Base-by-base conservation (phyloP, 768 basidiomycete genomes). In the Leccinum variicolor region DNA sequence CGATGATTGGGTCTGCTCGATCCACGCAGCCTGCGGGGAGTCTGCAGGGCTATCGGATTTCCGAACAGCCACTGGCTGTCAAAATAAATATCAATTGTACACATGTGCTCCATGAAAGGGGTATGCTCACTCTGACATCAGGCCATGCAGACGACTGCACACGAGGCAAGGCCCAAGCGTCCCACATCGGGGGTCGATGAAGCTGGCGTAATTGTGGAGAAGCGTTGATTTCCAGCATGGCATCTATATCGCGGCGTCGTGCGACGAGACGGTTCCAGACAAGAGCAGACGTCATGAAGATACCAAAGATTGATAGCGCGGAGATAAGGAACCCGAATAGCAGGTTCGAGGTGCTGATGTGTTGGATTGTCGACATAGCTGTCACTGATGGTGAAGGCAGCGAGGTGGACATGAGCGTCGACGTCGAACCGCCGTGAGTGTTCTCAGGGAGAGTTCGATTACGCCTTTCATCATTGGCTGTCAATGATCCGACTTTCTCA, bases 211-310 rank as follows among this genome's bases (percentile, higher is more conserved):
- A 29, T 3, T 39, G 46, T 39, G 9, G 21, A 4, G 57, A 45
- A 4, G 48, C 13, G 23, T 21, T 61, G 15, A 26, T 31, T 14
- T 28, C 49, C 53, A 65, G 56, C 59, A 50, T 61, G 14, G 60
- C 61, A 1, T 74, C 71, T 34, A 74, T 73, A 2, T 53, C 55
- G 1, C 52, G 71, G 26, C 71, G 71, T 19, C 71, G 65, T 2
- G 54, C 36, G 21, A 73, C 62, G n/a, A 72, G 73, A 45, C 73
- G 71, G 43, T 68, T 72, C 71, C 71, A 72, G 51, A 69, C 46
- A 4, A 73, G 55, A 7, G 71, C 73, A 55, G 55, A 57, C 11
- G 56, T 50, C 67, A 74, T 70, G 55, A 72, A 74, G 39, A 73
- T 31, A 1, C 64, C 69, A 49, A 72, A 72, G 23, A 72, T 43